A percentile compares a stretch with the other conserved stretches of the same genome.
phyloP scores from a whole-genome alignment of 176 grass and related monocot genomes.

The Elymus sibiricus region DNA sequence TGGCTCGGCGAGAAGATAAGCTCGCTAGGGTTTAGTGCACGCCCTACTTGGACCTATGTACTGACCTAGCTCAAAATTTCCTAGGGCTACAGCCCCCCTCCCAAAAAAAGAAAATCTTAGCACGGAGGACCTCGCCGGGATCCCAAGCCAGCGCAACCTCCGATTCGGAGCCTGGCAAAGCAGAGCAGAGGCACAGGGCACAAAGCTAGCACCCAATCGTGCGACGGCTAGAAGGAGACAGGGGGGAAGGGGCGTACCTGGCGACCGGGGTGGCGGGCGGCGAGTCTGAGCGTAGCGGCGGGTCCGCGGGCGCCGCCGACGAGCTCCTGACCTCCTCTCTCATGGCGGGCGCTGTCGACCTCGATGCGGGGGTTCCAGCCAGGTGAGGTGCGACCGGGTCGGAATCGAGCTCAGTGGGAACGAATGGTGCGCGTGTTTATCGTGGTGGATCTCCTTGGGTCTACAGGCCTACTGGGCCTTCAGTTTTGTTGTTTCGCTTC shows the following conservation, averaged over 20 bases:
- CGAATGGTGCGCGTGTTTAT: not conserved
- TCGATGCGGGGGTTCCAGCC: not conserved
- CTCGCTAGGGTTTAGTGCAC: not conserved
- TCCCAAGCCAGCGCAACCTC: not conserved
- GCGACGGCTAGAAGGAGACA: not conserved
- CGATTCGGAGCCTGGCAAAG: conserved; percentile 6
- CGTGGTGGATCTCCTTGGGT: not conserved
- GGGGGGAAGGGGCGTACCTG: conserved; percentile 32
- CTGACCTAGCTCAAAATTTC: not conserved
- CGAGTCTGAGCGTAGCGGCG: conserved; percentile 63
- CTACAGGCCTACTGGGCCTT: no score
- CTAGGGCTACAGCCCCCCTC: not conserved
- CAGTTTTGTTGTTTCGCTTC: no score
- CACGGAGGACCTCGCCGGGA: not conserved
- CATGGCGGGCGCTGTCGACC: conserved; percentile 37
- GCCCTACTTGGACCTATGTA: not conserved
- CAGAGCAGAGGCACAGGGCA: not conserved
- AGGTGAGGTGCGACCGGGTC: not conserved
- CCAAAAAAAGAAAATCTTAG: not conserved
- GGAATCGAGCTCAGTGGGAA: not conserved
- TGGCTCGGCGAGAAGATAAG: not conserved
- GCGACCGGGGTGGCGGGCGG: conserved; percentile 74
- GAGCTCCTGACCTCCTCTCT: conserved; percentile 94
- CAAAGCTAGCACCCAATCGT: not conserved
- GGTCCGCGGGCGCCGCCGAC: conserved; percentile 65